Evolutionary conservation across 2,329 filamentous ascomycete species (phyloP).

Genomic region (Xylariales sp.): DNA sequence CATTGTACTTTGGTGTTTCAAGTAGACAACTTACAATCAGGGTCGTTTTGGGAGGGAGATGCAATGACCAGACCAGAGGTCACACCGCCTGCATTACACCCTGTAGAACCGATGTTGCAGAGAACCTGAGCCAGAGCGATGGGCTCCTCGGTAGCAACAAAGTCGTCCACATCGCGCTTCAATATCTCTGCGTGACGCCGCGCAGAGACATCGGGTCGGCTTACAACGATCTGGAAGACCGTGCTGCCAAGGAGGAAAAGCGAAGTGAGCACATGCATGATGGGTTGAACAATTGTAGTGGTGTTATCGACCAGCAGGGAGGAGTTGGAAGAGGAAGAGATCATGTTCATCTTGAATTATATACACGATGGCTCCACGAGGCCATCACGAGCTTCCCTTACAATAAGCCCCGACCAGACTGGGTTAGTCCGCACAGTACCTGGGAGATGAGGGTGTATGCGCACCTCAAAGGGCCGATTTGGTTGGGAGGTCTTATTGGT

Average conservation of each 20-base stretch:
- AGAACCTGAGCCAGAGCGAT: slow-evolving; percentile 48
- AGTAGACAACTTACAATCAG: slow-evolving; percentile 45
- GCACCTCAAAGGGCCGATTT: slow-evolving; percentile 9
- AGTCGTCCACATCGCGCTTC: slow-evolving; percentile 47
- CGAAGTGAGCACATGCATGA: slow-evolving; percentile 48
- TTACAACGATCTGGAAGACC: slow-evolving; percentile 47
- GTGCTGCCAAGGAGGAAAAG: slow-evolving; percentile 46
- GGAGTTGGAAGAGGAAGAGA: slow-evolving; percentile 9
- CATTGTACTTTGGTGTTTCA: background rate
- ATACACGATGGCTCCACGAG: slow-evolving; percentile 15
- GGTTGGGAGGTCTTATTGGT: too few relatives aligned
- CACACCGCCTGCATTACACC: slow-evolving; percentile 44
- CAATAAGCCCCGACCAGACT: background rate
- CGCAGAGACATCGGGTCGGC: slow-evolving; percentile 33
- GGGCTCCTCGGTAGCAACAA: slow-evolving; percentile 46
- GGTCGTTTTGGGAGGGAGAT: slow-evolving; percentile 47
- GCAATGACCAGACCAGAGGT: slow-evolving; percentile 51
- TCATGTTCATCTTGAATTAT: slow-evolving; percentile 21
- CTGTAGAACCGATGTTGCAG: slow-evolving; percentile 55
- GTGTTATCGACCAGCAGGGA: slow-evolving; percentile 16
- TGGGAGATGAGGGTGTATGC: background rate
- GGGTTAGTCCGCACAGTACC: background rate
- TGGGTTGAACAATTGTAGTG: slow-evolving; percentile 27
- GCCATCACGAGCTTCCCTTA: slow-evolving; percentile 1
- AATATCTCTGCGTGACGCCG: slow-evolving; percentile 30